Evolutionary conservation across 2,329 filamentous ascomycete species (phyloP), one percentile per base, ranked within the genome.

Genomic region (Fusarium vanettenii): DNA sequence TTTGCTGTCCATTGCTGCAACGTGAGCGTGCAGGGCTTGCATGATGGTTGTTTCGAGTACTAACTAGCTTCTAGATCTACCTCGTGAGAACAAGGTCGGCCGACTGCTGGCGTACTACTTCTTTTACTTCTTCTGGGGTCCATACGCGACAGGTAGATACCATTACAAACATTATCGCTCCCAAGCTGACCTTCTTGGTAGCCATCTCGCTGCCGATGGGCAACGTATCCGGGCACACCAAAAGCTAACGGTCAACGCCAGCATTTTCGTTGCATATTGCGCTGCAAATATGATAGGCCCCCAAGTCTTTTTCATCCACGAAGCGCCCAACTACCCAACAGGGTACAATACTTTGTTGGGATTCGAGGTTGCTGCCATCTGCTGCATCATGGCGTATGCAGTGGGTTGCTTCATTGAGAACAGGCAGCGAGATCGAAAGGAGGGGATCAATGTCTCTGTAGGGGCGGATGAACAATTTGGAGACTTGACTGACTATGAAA

Each of bases 211-310:
- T 81, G 0, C 69, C 76, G 2, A 79, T 77, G 25, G 75, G 75
- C 2, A 81, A 81, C 35, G 77, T 74, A 1, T 67, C 71, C 0
- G 78, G 76, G 1, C 78, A 79, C 52, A 72, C 70, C 29, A 80
- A 79, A 80, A 75, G 22, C 83, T 84, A 4, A 85, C 85, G 0
- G 80, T 81, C 5, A 85, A 85, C 3, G 85, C 84, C 0, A 79
- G 86, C 41, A 84, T 87, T 10, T 87, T 86, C 72, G 67, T 86
- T 2, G 84, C 82, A 6, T 85, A 85, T 69, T 86, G 84, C 50
- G 75, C 82, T 3, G 86, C 85, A n/a, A 87, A 87, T 64, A 83
- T 87, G 62, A 84, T 66, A n/a, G 61, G 61, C 0, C 56, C 62
- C 2, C 62, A 69, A 29, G 29, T 69, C 5, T 66, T 86, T 62